A percentile compares a stretch with the other conserved stretches of the same genome.
These are phyloP conservation scores for Phialophora expanda DNA, from an alignment of 2,329 filamentous ascomycete genomes.

Conservation along the genomic window DNA sequence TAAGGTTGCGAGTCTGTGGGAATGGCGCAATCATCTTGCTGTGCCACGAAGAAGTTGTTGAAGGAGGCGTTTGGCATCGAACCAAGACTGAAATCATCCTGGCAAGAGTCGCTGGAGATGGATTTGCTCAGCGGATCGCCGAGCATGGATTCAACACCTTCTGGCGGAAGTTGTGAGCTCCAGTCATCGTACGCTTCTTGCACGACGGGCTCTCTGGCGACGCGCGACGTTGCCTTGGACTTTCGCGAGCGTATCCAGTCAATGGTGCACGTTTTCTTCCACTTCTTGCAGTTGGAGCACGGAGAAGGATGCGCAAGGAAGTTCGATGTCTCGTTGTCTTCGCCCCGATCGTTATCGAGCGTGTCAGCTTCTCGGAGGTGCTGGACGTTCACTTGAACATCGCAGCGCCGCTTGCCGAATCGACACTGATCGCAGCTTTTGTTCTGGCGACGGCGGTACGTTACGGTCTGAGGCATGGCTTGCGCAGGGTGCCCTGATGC, in stretches of 20 bases:
- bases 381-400: constrained; percentile 44
- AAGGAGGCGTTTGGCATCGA: neutral
- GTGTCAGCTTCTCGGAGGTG: constrained; percentile 2
- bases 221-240: constrained; percentile 2
- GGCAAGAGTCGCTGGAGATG: constrained; percentile 2
- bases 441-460: constrained; percentile 46
- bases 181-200: constrained; percentile 2
- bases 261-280: constrained; percentile 28
- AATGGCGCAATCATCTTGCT: constrained; percentile 3
- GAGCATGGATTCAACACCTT: constrained; percentile 8
- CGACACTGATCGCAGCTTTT: constrained; percentile 56
- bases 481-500: neutral
- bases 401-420: constrained; percentile 54
- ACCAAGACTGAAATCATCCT: neutral
- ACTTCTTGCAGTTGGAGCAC: constrained; percentile 53
- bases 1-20: constrained; percentile 6
- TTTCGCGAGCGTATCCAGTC: constrained; percentile 26
- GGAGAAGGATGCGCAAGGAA: constrained; percentile 31
- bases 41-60: neutral
- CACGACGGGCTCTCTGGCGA: neutral
- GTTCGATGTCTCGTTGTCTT: constrained; percentile 20
- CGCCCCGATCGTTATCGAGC: constrained; percentile 12
- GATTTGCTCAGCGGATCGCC: constrained; percentile 18
- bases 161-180: neutral
- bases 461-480: constrained; percentile 9